These are phyloP conservation scores for Butyriboletus loyo DNA, from an alignment of 768 basidiomycete species.

Conservation along the genomic window DNA sequence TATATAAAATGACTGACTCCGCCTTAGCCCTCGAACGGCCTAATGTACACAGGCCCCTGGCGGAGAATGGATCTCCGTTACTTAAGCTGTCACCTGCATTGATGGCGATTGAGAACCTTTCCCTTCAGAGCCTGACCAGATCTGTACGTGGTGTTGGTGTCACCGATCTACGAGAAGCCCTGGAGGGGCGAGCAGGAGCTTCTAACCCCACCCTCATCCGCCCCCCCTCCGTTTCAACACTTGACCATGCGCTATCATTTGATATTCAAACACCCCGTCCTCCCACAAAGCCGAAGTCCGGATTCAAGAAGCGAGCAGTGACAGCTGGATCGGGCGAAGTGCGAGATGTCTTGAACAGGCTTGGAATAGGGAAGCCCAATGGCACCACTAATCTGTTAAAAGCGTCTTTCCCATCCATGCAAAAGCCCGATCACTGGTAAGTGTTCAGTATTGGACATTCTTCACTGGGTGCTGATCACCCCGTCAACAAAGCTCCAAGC, in stretches of 20 bases:
- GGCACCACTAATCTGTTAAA: constrained; percentile 60
- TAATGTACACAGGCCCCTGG: constrained; percentile 54
- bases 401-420: constrained; percentile 63
- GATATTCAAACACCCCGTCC: constrained; percentile 39
- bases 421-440: constrained; percentile 43
- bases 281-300: constrained; percentile 53
- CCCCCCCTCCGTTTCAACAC: constrained; percentile 74
- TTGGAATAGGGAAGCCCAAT: constrained; percentile 77
- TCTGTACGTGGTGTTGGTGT: constrained; percentile 83
- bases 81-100: constrained; percentile 80
- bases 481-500: constrained; percentile 13
- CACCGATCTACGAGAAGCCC: constrained; percentile 81
- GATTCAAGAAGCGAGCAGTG: constrained; percentile 49
- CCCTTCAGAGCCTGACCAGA: constrained; percentile 78
- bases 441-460: constrained; percentile 8
- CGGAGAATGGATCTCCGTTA: constrained; percentile 70
- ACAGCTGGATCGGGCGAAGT: constrained; percentile 66
- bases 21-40: constrained; percentile 53
- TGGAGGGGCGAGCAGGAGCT: constrained; percentile 82
- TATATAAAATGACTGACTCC: constrained; percentile 10
- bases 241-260: constrained; percentile 62
- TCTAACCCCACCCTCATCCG: constrained; percentile 69
- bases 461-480: constrained; percentile 2
- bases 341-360: constrained; percentile 72
- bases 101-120: constrained; percentile 90